These are phyloP conservation scores for Candida dendrica DNA, from an alignment of 805 yeast species.

Conservation along the genomic window DNA sequence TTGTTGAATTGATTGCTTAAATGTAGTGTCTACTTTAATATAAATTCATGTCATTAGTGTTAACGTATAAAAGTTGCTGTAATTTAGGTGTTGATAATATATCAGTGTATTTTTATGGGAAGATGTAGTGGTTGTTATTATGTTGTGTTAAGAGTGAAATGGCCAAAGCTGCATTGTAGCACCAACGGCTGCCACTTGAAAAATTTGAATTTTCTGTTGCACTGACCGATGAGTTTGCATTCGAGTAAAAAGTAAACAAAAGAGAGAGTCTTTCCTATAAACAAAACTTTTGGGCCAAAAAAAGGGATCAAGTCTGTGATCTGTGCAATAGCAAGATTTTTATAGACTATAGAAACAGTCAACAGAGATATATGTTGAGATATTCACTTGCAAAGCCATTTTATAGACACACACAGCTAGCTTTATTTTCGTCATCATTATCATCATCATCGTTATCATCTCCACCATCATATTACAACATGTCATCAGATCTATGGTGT, in stretches of 20 bases:
- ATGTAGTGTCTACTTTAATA: slow-evolving; percentile 9
- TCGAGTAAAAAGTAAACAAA: not conserved
- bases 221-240: not conserved
- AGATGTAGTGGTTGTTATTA: too few species aligned
- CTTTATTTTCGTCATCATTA: not conserved
- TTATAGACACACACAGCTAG: too few species aligned
- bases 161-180: too few species aligned
- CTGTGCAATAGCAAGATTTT: too few species aligned
- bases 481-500: slow-evolving; percentile 32
- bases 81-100: too few species aligned
- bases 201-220: not conserved
- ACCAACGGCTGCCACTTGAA: too few species aligned
- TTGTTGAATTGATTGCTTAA: slow-evolving; percentile 98
- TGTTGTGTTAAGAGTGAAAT: too few species aligned
- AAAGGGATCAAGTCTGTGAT: too few species aligned
- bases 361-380: too few species aligned
- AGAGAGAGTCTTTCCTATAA: not conserved
- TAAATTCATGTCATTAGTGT: not conserved
- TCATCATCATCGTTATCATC: not conserved
- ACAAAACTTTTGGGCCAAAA: not conserved
- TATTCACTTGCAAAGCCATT: too few species aligned
- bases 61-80: not conserved
- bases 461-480: not conserved
- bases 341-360: too few species aligned
- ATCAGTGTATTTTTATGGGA: not conserved